Conservation (phyloP, 306 rosid species). For the Citrullus colocynthis region DNA sequence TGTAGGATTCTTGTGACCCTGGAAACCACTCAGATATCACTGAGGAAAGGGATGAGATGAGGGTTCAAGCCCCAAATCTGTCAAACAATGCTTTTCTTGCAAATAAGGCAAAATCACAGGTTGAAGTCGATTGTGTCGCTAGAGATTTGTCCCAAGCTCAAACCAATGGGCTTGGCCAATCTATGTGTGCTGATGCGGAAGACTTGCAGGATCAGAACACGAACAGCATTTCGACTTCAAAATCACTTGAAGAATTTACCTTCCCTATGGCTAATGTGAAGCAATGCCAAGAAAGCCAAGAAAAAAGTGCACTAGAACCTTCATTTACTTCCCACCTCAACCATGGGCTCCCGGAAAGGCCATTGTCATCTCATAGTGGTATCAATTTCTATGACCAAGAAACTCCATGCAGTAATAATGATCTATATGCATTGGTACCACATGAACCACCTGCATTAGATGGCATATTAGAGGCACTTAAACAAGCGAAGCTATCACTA, state of each 20-base stretch:
- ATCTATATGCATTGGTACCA: constrained; percentile 56
- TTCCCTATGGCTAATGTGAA: constrained; percentile 24
- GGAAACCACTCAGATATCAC: constrained; percentile 79
- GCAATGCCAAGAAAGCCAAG: constrained; percentile 27
- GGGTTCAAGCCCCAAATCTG: constrained; percentile 32
- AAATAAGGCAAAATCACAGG: constrained; percentile 27
- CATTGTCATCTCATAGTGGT: constrained; percentile 17
- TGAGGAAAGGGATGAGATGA: constrained; percentile 66
- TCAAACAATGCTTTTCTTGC: constrained; percentile 17
- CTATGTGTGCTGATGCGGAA: constrained; percentile 15
- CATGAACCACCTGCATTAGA: constrained; percentile 34
- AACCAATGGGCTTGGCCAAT: constrained; percentile 24
- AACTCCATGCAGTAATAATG: constrained; percentile 27
- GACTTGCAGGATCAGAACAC: constrained; percentile 16
- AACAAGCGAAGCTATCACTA: constrained; percentile 55
- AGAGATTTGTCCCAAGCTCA: constrained; percentile 23
- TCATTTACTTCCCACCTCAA: constrained; percentile 20
- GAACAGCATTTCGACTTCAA: constrained; percentile 20
- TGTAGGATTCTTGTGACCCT: constrained; percentile 72
- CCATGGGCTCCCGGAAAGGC: constrained; percentile 15
- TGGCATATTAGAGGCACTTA: constrained; percentile 70
- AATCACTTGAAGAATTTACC: constrained; percentile 32
- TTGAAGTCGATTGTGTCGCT: constrained; percentile 8
- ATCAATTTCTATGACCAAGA: constrained; percentile 18
- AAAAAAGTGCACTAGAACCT: constrained; percentile 19